A percentile compares a stretch with the other conserved stretches of the same genome.
Conservation (phyloP, 257 asterid species). For the Solanum neorickii region DNA sequence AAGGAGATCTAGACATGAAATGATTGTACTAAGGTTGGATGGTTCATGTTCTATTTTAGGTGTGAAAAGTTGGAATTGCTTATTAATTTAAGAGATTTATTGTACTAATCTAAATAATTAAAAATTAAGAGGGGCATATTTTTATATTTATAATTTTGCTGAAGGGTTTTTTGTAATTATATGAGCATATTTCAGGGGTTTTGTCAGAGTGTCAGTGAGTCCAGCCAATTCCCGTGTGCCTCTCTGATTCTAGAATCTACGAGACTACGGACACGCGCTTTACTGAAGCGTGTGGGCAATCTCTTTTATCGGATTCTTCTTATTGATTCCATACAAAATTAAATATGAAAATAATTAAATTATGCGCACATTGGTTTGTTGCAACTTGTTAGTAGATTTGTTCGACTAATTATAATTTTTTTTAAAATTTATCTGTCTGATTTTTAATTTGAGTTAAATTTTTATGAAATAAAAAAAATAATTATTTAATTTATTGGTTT, state of each 20-base stretch:
- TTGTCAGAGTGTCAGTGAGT: conserved; percentile 1
- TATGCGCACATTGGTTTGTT: neutral
- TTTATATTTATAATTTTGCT: neutral
- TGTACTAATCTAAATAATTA: neutral
- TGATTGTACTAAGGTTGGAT: conserved; percentile 1
- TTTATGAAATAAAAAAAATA: too few species aligned
- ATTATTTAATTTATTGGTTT: too few species aligned
- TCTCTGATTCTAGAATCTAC: conserved; percentile 4
- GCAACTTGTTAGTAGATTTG: neutral
- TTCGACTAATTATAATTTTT: too few species aligned
- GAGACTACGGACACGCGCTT: neutral
- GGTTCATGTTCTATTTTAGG: neutral
- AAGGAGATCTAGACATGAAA: neutral
- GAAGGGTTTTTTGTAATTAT: neutral
- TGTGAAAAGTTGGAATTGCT: neutral
- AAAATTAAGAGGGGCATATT: neutral
- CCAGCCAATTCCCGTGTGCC: conserved; percentile 1
- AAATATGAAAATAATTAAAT: neutral
- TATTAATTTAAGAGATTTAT: neutral
- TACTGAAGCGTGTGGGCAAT: neutral
- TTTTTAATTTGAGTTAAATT: neutral
- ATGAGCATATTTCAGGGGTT: neutral
- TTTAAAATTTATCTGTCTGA: neutral
- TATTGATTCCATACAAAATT: neutral
- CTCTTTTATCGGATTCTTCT: neutral